phyloP scores from a whole-genome alignment of 23 red algal genomes.

The Gracilaria gracilis region DNA sequence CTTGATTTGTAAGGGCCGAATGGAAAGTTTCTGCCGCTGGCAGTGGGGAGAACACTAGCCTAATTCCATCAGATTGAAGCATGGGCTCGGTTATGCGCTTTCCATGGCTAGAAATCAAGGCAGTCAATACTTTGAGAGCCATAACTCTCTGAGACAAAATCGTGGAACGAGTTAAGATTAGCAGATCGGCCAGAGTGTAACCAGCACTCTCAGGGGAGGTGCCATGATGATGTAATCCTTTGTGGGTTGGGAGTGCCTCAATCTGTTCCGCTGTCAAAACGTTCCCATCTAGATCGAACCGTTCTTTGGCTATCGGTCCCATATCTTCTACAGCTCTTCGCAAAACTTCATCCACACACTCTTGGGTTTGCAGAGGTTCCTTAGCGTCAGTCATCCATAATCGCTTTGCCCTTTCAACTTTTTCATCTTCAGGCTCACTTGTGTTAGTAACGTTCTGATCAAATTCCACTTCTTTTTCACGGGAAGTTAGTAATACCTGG shows the following conservation, averaged over 20 bases:
- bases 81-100: constrained; percentile 26
- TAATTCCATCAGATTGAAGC: constrained; percentile 44
- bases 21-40: constrained; percentile 40
- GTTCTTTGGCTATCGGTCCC: constrained; percentile 36
- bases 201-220: constrained; percentile 55
- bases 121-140: constrained; percentile 54
- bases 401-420: constrained; percentile 37
- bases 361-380: constrained; percentile 7
- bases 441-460: not conserved
- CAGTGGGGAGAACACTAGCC: constrained; percentile 45
- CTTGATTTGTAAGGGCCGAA: constrained; percentile 42
- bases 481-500: not conserved
- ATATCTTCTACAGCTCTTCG: constrained; percentile 43
- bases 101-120: constrained; percentile 27
- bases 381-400: constrained; percentile 67
- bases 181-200: constrained; percentile 72
- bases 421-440: not conserved
- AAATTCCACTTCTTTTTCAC: not conserved
- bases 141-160: constrained; percentile 60
- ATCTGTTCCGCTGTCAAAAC: constrained; percentile 39
- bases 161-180: constrained; percentile 61
- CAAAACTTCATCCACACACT: constrained; percentile 38
- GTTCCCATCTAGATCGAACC: constrained; percentile 70
- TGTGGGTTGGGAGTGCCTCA: constrained; percentile 29
- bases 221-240: constrained; percentile 80